A percentile compares a stretch with the other conserved stretches of the same genome.
These are phyloP conservation scores for Corynascus novoguineensis DNA, from an alignment of 495 filamentous ascomycete species.

Conservation along the genomic window DNA sequence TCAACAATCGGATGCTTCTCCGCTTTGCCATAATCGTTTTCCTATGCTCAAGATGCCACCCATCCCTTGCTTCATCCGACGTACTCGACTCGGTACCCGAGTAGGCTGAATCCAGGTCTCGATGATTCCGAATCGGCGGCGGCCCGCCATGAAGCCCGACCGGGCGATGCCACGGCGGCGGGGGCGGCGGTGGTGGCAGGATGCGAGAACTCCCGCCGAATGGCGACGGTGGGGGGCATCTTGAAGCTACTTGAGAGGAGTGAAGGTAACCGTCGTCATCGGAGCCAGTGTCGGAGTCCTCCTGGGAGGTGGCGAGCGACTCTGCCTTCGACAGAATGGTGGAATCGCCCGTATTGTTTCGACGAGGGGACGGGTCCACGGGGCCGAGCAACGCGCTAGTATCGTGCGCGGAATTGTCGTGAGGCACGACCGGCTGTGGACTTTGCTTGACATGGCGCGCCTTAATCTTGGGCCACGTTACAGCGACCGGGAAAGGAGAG, in stretches of 20 bases:
- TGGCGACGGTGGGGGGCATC: background rate
- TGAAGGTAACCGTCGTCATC: background rate
- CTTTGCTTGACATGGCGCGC: background rate
- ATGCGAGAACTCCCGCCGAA: background rate
- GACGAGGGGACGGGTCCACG: background rate
- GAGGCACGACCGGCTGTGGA: background rate
- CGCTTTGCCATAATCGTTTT: slow-evolving; percentile 19
- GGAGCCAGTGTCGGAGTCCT: slow-evolving; percentile 1
- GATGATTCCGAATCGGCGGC: background rate
- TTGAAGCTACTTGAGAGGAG: background rate
- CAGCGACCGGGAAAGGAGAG: background rate
- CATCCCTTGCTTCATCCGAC: slow-evolving; percentile 7
- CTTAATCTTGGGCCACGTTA: background rate
- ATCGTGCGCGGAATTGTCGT: background rate
- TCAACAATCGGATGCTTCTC: slow-evolving; percentile 7
- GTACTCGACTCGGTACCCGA: slow-evolving; percentile 11
- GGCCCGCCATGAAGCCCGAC: background rate
- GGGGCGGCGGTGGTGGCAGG: background rate
- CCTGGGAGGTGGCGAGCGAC: background rate
- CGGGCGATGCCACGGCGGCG: background rate
- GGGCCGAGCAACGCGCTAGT: background rate
- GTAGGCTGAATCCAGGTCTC: background rate
- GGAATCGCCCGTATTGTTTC: slow-evolving; percentile 1
- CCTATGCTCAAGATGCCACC: slow-evolving; percentile 13
- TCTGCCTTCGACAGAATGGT: slow-evolving; percentile 1